A percentile compares a stretch with the other conserved stretches of the same genome.
Conservation (phyloP, 1,284 basidiomycete genomes). For the Pseudozyma hubeiensis region DNA sequence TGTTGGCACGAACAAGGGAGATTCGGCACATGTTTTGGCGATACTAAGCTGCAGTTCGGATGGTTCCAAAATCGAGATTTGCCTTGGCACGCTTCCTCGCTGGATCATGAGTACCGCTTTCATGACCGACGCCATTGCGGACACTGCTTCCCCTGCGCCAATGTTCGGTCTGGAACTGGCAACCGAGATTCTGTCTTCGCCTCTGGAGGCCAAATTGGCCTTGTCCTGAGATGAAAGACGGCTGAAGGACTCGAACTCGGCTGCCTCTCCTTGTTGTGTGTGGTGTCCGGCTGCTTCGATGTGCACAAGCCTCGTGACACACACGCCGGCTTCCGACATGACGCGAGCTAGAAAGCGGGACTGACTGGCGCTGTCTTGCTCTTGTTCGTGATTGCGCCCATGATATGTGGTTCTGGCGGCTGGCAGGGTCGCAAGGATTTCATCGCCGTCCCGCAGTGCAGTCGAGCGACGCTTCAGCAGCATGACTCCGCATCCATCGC, state of each 20-base stretch:
- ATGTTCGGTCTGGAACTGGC: conserved; percentile 42
- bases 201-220: too few relatives aligned
- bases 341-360: conserved; percentile 16
- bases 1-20: conserved; percentile 25
- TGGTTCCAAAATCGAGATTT: conserved; percentile 17
- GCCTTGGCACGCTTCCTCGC: conserved; percentile 29
- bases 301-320: conserved; percentile 20
- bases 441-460: conserved; percentile 48
- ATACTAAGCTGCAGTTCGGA: conserved; percentile 34
- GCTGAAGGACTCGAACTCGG: conserved; percentile 41
- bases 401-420: conserved; percentile 29
- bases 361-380: conserved; percentile 8
- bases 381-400: not conserved
- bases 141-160: conserved; percentile 48
- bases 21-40: conserved; percentile 8
- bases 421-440: conserved; percentile 40
- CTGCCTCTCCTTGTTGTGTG: conserved; percentile 29
- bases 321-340: conserved; percentile 19
- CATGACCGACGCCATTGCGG: conserved; percentile 47
- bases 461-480: conserved; percentile 49
- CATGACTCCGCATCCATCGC: conserved; percentile 51
- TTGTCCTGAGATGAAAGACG: conserved; percentile 2
- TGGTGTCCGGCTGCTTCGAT: conserved; percentile 48
- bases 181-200: conserved; percentile 20
- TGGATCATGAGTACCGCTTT: conserved; percentile 47